Evolutionary conservation across 2,329 filamentous ascomycete species (phyloP).

Genomic region (Colletotrichum sp.): DNA sequence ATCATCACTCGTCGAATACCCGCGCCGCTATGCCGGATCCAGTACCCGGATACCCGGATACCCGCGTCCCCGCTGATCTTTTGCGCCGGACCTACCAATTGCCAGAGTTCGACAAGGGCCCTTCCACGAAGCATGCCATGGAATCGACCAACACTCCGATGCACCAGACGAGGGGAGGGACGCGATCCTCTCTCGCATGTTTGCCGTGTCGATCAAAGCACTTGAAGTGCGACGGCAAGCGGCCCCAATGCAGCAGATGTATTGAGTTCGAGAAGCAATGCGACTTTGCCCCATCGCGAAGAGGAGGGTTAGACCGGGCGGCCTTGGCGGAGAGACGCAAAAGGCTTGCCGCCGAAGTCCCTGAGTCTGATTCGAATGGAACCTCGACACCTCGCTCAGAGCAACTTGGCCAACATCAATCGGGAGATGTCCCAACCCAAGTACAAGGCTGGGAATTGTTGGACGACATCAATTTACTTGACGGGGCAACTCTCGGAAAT

Average conservation of each 20-base stretch:
- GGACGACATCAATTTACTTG: neutral
- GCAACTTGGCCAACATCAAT: neutral
- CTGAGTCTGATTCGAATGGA: neutral
- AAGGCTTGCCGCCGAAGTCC: conserved; percentile 19
- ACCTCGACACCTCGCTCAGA: neutral
- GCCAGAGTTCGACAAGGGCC: neutral
- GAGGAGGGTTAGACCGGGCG: conserved; percentile 44
- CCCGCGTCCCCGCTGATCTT: conserved; percentile 9
- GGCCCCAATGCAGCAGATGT: conserved; percentile 52
- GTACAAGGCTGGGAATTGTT: neutral
- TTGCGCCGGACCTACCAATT: neutral
- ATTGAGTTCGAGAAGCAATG: conserved; percentile 47
- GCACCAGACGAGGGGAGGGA: neutral
- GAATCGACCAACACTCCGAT: neutral
- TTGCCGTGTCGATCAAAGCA: conserved; percentile 56
- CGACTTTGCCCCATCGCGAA: conserved; percentile 54
- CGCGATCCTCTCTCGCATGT: conserved; percentile 47
- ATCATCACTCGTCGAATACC: neutral
- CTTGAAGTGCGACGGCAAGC: conserved; percentile 56
- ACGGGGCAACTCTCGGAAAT: neutral
- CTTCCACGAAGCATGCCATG: neutral
- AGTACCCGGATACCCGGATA: conserved; percentile 6
- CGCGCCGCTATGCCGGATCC: neutral
- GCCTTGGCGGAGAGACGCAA: conserved; percentile 32
- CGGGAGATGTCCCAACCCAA: neutral